Evolutionary conservation across 768 basidiomycete species (phyloP).

Genomic region (Plicaturopsis crispa): DNA sequence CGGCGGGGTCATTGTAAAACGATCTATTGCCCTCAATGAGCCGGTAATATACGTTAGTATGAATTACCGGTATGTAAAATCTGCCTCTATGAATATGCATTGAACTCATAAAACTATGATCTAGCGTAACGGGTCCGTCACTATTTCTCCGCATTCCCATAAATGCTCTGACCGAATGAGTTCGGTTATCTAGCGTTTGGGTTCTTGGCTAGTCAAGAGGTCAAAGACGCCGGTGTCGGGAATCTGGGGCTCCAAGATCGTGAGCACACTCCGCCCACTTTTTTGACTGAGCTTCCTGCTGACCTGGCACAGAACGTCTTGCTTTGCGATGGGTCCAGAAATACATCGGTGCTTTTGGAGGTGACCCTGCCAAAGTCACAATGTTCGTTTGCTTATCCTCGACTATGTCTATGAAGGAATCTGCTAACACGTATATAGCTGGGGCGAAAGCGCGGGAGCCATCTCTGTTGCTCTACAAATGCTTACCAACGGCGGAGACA

Average conservation of each 20-base stretch:
- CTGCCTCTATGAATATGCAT: neutral
- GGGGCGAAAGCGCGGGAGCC: constrained; percentile 54
- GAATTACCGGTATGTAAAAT: constrained; percentile 32
- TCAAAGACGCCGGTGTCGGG: constrained; percentile 41
- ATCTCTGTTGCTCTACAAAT: constrained; percentile 46
- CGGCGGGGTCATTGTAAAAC: constrained; percentile 31
- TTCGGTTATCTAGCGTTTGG: constrained; percentile 38
- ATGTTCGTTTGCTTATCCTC: constrained; percentile 25
- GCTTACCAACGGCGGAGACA: constrained; percentile 36
- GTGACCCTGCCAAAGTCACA: constrained; percentile 54
- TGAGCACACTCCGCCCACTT: constrained; percentile 20
- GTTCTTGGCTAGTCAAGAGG: constrained; percentile 44
- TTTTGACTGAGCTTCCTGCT: neutral
- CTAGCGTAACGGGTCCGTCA: neutral
- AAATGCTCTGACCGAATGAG: neutral
- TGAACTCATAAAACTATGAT: neutral
- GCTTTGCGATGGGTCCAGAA: constrained; percentile 62
- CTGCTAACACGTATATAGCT: constrained; percentile 25
- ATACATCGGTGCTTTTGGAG: constrained; percentile 57
- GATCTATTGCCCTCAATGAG: constrained; percentile 32
- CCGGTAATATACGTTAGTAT: constrained; percentile 46
- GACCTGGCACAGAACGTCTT: constrained; percentile 33
- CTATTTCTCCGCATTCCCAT: neutral
- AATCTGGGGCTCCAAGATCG: constrained; percentile 67
- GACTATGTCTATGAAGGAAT: constrained; percentile 20